Evolutionary conservation across 176 grass and related monocot genomes (phyloP).

Genomic region (Phyllostachys edulis): DNA sequence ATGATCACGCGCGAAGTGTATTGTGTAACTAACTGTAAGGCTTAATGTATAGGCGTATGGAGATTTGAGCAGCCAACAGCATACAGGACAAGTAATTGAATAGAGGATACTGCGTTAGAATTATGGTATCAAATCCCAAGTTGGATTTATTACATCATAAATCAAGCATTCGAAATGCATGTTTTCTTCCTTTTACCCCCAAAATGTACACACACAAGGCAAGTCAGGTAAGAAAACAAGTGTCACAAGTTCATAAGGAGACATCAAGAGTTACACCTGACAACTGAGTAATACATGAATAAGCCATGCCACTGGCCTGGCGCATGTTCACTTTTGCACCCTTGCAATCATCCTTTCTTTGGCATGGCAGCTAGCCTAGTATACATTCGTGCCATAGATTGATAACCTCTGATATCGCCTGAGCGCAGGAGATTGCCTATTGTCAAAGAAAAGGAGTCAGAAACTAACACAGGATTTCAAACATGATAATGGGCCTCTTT

Average conservation of each 20-base stretch:
- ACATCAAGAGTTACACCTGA: background rate
- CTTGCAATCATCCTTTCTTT: constrained; percentile 49
- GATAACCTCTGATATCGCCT: constrained; percentile 67
- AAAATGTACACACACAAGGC: background rate
- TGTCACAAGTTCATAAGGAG: background rate
- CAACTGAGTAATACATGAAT: background rate
- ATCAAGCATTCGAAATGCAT: background rate
- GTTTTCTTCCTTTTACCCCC: background rate
- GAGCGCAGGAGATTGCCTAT: constrained; percentile 86
- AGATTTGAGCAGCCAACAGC: background rate
- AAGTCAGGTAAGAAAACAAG: background rate
- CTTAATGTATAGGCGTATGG: background rate
- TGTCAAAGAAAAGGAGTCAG: background rate
- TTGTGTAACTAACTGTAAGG: background rate
- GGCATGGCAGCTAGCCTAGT: constrained; percentile 74
- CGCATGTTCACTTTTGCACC: background rate
- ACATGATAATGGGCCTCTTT: background rate
- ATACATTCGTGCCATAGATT: constrained; percentile 90
- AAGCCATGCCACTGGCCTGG: background rate
- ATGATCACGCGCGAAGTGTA: background rate
- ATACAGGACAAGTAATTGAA: background rate
- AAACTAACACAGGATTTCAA: background rate
- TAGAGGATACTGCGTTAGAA: background rate
- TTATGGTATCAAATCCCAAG: background rate
- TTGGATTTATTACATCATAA: constrained; percentile 19